Conservation (phyloP, 768 basidiomycete genomes). For the Ramaria rubella region DNA sequence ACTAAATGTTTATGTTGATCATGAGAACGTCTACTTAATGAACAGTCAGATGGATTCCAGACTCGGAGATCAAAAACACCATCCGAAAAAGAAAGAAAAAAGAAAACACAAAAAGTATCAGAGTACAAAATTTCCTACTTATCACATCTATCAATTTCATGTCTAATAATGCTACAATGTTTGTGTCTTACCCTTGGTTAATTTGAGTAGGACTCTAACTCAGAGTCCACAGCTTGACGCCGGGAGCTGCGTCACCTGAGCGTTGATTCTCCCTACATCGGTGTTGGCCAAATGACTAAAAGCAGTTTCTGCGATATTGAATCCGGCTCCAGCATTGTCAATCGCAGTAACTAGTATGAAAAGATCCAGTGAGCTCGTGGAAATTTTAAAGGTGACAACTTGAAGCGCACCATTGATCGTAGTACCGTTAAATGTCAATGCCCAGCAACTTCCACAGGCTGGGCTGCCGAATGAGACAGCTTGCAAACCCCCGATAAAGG, state of each 20-base stretch:
- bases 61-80: too few relatives aligned
- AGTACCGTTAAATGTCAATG: constrained; percentile 19
- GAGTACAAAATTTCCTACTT: too few relatives aligned
- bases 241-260: constrained; percentile 36
- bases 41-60: too few relatives aligned
- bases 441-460: constrained; percentile 27
- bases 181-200: too few relatives aligned
- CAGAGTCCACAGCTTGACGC: constrained; percentile 46
- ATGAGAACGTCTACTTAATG: too few relatives aligned
- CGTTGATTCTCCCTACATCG: constrained; percentile 42
- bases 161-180: too few relatives aligned
- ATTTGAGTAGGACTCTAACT: too few relatives aligned
- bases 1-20: too few relatives aligned
- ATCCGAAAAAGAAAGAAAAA: too few relatives aligned
- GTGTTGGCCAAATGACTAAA: constrained; percentile 47
- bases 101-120: too few relatives aligned
- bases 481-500: constrained; percentile 32
- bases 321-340: constrained; percentile 27
- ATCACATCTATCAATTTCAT: too few relatives aligned
- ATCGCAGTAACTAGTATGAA: constrained; percentile 18
- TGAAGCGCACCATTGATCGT: constrained; percentile 13
- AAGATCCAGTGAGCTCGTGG: background rate
- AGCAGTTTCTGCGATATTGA: constrained; percentile 45
- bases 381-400: background rate
- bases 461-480: constrained; percentile 23